A percentile compares a stretch with the other conserved stretches of the same genome.
Conservation (phyloP, 2,329 filamentous ascomycete species). For the Bipolaris sorokiniana region DNA sequence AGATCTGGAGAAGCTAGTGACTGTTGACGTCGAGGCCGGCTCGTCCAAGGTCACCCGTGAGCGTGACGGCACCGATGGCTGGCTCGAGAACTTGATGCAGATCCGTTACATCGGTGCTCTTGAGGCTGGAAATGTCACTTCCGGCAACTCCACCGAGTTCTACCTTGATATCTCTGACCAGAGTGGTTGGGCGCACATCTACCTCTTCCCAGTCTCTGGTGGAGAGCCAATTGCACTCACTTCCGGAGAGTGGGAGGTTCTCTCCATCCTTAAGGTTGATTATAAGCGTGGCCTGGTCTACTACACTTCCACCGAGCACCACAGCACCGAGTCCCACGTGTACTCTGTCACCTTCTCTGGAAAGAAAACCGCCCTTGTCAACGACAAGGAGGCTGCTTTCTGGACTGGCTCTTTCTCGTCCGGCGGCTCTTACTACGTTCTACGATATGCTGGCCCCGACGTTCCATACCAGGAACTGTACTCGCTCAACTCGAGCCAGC, state of each 20-base stretch:
- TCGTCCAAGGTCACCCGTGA: conserved; percentile 59
- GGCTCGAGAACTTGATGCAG: conserved; percentile 66
- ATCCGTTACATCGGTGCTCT: conserved; percentile 62
- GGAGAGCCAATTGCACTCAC: conserved; percentile 65
- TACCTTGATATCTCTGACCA: conserved; percentile 72
- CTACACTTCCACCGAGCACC: conserved; percentile 68
- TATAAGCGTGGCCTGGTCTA: conserved; percentile 63
- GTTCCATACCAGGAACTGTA: conserved; percentile 74
- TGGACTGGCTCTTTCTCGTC: conserved; percentile 71
- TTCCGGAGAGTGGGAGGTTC: conserved; percentile 69
- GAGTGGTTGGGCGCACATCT: conserved; percentile 70
- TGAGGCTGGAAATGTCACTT: conserved; percentile 36
- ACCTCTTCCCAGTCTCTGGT: conserved; percentile 65
- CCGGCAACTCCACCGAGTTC: conserved; percentile 55
- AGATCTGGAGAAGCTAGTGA: conserved; percentile 66
- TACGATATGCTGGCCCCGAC: conserved; percentile 69
- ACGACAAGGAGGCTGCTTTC: conserved; percentile 63
- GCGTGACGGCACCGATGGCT: conserved; percentile 65
- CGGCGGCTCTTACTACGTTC: conserved; percentile 67
- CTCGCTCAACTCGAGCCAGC: conserved; percentile 60
- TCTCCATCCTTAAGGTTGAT: conserved; percentile 65
- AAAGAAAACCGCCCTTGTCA: conserved; percentile 65
- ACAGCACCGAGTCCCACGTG: conserved; percentile 71
- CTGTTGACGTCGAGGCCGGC: conserved; percentile 60
- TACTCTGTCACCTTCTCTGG: conserved; percentile 69